Conservation (phyloP, 371 early-diverging fungal species). For the Mucor mucedo region DNA sequence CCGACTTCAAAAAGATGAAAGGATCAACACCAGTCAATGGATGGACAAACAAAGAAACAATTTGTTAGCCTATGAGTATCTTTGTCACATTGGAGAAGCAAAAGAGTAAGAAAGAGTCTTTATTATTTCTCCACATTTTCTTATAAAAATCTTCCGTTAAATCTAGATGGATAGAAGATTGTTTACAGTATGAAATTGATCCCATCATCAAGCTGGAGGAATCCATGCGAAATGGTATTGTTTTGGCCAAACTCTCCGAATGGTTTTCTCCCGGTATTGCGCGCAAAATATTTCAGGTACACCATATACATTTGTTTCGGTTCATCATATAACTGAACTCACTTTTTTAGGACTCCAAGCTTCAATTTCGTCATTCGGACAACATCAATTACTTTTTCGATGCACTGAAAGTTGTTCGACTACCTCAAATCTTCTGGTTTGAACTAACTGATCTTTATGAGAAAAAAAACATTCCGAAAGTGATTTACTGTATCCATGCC, state of each 20-base stretch:
- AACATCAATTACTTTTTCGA: slow-evolving; percentile 97
- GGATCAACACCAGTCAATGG: slow-evolving; percentile 71
- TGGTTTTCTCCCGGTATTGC: slow-evolving; percentile 87
- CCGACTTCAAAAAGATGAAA: slow-evolving; percentile 63
- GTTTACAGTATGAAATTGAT: slow-evolving; percentile 83
- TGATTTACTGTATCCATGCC: slow-evolving; percentile 99
- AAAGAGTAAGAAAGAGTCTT: slow-evolving; percentile 76
- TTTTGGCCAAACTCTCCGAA: slow-evolving; percentile 90
- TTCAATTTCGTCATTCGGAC: slow-evolving; percentile 97
- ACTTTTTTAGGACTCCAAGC: slow-evolving; percentile 66
- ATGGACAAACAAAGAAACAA: slow-evolving; percentile 95
- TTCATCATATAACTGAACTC: background rate
- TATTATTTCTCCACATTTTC: background rate
- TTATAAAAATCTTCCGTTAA: background rate
- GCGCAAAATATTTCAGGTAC: slow-evolving; percentile 84
- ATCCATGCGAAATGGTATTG: slow-evolving; percentile 92
- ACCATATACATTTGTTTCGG: background rate
- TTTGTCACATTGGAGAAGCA: slow-evolving; percentile 99
- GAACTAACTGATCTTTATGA: slow-evolving; percentile 99
- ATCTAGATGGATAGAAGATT: slow-evolving; percentile 94
- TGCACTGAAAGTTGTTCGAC: slow-evolving; percentile 79
- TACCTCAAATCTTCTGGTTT: slow-evolving; percentile 96
- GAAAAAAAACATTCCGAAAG: slow-evolving; percentile 99
- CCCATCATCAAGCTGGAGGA: slow-evolving; percentile 85
- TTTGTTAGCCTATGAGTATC: slow-evolving; percentile 97